Percentiles rank a stretch among this genome's conserved stretches.
Evolutionary conservation across 306 rosid species (phyloP).

Genomic region (Inga leiocalycina): DNA sequence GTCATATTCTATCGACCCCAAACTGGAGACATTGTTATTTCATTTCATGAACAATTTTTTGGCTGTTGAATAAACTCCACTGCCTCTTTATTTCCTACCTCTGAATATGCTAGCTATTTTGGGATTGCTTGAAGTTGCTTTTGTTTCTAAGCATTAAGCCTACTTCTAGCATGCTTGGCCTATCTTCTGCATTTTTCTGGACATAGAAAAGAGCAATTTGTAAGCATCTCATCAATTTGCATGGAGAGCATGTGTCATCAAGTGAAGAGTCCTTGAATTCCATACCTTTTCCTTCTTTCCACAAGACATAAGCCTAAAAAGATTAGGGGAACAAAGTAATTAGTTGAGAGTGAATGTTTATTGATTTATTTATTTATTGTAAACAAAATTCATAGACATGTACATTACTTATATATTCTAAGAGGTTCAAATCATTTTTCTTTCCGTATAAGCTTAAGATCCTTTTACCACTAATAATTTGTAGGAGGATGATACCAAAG

Average conservation of each 20-base stretch:
- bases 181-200: slow-evolving; percentile 22
- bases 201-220: slow-evolving; percentile 32
- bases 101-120: slow-evolving; percentile 37
- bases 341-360: neutral
- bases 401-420: slow-evolving; percentile 38
- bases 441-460: slow-evolving; percentile 14
- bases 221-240: slow-evolving; percentile 41
- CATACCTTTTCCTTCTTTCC: slow-evolving; percentile 42
- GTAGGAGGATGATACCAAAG: slow-evolving; percentile 48
- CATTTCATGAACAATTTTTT: slow-evolving; percentile 9
- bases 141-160: slow-evolving; percentile 41
- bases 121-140: neutral
- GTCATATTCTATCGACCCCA: neutral
- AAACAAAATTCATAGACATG: neutral
- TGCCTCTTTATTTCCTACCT: neutral
- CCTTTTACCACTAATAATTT: slow-evolving; percentile 46
- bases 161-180: slow-evolving; percentile 43
- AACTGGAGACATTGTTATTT: slow-evolving; percentile 17
- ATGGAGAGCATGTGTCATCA: slow-evolving; percentile 37
- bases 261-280: slow-evolving; percentile 41
- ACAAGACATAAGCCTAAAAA: slow-evolving; percentile 43
- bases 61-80: neutral
- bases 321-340: neutral
- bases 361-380: neutral
- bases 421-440: slow-evolving; percentile 29